Evolutionary conservation across 116 monocot species (phyloP).

Genomic region (Cymodocea nodosa): DNA sequence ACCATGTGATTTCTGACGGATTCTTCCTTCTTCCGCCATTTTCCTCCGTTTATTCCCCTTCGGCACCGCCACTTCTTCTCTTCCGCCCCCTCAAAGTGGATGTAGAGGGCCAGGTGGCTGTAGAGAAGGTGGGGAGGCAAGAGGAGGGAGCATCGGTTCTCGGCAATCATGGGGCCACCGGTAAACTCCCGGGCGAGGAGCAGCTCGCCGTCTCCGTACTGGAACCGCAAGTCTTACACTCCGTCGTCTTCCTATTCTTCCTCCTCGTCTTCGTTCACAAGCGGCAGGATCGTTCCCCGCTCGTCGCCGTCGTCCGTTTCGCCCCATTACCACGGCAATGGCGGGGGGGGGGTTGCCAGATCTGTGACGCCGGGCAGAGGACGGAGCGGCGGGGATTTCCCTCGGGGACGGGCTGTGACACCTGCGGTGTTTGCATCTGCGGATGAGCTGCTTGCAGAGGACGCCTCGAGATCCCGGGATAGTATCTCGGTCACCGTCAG

Average conservation of each 20-base stretch:
- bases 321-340: conserved; percentile 26
- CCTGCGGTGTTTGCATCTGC: conserved; percentile 16
- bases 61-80: neutral
- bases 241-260: conserved; percentile 35
- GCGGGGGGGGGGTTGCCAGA: conserved; percentile 18
- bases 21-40: conserved; percentile 7
- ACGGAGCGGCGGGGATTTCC: conserved; percentile 7
- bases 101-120: neutral
- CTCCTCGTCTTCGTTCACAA: conserved; percentile 27
- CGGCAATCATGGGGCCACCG: conserved; percentile 31
- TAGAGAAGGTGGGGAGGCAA: neutral
- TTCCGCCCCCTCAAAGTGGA: neutral
- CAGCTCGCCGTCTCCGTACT: conserved; percentile 63
- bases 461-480: conserved; percentile 43
- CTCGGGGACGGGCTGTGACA: neutral
- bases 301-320: conserved; percentile 83
- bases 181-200: conserved; percentile 31
- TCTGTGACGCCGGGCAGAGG: conserved; percentile 46
- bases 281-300: conserved; percentile 56
- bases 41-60: neutral
- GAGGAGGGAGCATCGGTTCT: neutral
- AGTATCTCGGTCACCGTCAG: conserved; percentile 90
- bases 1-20: conserved; percentile 20
- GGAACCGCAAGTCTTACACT: conserved; percentile 43
- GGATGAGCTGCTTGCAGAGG: conserved; percentile 34